phyloP scores from a whole-genome alignment of 768 basidiomycete species.

The Boletus edulis region DNA sequence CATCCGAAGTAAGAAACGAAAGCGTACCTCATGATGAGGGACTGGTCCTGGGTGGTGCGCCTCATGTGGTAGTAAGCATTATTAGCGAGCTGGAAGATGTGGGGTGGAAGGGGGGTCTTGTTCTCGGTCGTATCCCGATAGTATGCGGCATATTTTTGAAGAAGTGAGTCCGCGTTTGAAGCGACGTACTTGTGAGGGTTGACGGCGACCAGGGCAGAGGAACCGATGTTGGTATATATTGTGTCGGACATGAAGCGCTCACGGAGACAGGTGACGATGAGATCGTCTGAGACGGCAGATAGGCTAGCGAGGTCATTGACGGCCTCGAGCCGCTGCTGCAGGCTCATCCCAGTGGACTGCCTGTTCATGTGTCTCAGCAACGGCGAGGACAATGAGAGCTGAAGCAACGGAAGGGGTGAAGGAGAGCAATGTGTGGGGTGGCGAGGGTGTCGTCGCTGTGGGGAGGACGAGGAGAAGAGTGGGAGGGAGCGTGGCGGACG shows the following conservation, averaged over 20 bases:
- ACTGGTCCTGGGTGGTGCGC: conserved; percentile 90
- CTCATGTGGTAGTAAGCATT: conserved; percentile 96
- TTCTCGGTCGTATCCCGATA: conserved; percentile 72
- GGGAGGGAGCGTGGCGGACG: conserved; percentile 19
- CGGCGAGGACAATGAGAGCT: neutral
- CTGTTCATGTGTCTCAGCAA: conserved; percentile 32
- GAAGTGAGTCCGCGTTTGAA: conserved; percentile 77
- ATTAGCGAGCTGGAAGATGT: conserved; percentile 89
- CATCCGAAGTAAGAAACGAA: neutral
- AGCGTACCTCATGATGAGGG: conserved; percentile 77
- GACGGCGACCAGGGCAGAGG: conserved; percentile 75
- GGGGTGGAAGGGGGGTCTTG: conserved; percentile 67
- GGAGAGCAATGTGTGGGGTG: neutral
- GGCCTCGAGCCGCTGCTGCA: conserved; percentile 71
- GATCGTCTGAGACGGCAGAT: conserved; percentile 72
- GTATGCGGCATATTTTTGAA: conserved; percentile 85
- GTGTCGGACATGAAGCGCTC: conserved; percentile 84
- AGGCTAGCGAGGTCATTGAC: conserved; percentile 68
- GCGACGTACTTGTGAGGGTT: conserved; percentile 92
- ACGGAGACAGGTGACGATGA: conserved; percentile 79
- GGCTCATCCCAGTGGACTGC: conserved; percentile 43
- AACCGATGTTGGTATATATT: conserved; percentile 74
- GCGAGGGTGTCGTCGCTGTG: neutral
- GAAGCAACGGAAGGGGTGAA: neutral
- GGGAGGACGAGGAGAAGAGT: neutral